Evolutionary conservation across 768 basidiomycete genomes (phyloP).

Genomic region (Pisolithus orientalis): DNA sequence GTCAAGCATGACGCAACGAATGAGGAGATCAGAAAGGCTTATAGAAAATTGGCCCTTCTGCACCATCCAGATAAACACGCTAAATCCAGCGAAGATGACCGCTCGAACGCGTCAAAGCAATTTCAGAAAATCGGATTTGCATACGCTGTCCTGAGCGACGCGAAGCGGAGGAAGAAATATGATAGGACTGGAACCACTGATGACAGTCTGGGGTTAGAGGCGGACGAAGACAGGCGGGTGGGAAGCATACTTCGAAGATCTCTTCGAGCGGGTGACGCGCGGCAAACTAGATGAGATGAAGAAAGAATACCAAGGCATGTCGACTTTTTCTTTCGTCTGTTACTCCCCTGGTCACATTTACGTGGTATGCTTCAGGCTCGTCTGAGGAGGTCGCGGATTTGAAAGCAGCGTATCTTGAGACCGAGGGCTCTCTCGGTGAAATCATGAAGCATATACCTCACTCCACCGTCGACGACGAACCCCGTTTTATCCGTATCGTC

Average conservation of each 20-base stretch:
- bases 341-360: not conserved
- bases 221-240: slow-evolving; percentile 77
- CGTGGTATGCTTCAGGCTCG: slow-evolving; percentile 50
- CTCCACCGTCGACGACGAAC: slow-evolving; percentile 77
- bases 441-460: slow-evolving; percentile 88
- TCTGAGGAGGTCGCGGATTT: slow-evolving; percentile 80
- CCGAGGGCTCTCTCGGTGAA: slow-evolving; percentile 66
- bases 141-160: slow-evolving; percentile 82
- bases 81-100: slow-evolving; percentile 48
- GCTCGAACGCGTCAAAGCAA: slow-evolving; percentile 62
- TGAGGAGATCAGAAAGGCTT: slow-evolving; percentile 77
- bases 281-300: slow-evolving; percentile 90
- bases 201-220: slow-evolving; percentile 64
- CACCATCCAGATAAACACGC: slow-evolving; percentile 91
- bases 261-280: slow-evolving; percentile 84
- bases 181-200: slow-evolving; percentile 83
- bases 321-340: not conserved
- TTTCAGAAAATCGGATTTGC: slow-evolving; percentile 95
- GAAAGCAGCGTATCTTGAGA: slow-evolving; percentile 62
- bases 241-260: slow-evolving; percentile 90
- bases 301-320: slow-evolving; percentile 83
- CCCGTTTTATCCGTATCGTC: slow-evolving; percentile 69
- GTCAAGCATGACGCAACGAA: slow-evolving; percentile 46
- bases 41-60: slow-evolving; percentile 74
- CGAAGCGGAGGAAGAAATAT: slow-evolving; percentile 67